phyloP scores from a whole-genome alignment of 305 asterid genomes.

The Fraxinus sp. region DNA sequence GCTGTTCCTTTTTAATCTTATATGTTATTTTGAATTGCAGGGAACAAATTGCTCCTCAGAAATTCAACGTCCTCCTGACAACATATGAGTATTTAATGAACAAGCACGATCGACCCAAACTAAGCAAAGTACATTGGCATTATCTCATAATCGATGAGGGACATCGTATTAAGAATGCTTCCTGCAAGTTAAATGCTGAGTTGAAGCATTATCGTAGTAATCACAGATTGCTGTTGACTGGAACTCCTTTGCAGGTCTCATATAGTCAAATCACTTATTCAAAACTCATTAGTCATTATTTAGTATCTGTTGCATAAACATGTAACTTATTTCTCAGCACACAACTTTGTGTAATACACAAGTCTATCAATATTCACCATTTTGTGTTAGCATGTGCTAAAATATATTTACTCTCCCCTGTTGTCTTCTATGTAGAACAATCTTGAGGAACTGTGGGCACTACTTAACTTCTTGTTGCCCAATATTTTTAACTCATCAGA shows the following conservation, averaged over 20 bases:
- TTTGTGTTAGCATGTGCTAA: conserved; percentile 22
- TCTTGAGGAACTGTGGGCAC: conserved; percentile 99
- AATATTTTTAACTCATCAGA: conserved; percentile 95
- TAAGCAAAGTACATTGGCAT: conserved; percentile 95
- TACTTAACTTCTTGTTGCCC: conserved; percentile 96
- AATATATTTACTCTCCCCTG: conserved; percentile 4
- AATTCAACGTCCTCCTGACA: conserved; percentile 91
- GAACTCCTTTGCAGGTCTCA: conserved; percentile 92
- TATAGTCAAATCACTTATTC: conserved; percentile 16
- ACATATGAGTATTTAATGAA: conserved; percentile 99
- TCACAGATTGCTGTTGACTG: conserved; percentile 94
- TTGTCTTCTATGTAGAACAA: conserved; percentile 59
- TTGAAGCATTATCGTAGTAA: conserved; percentile 88
- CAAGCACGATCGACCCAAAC: conserved; percentile 97
- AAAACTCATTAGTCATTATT: not conserved
- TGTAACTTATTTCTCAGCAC: conserved; percentile 5
- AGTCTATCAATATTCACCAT: not conserved
- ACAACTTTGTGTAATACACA: not conserved
- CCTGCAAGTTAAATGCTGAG: conserved; percentile 98
- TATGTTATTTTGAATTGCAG: conserved; percentile 50
- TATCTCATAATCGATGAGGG: conserved; percentile 97
- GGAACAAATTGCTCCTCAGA: conserved; percentile 89
- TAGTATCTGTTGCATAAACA: conserved; percentile 17
- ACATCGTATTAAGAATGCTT: conserved; percentile 99
- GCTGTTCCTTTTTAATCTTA: conserved; percentile 9